Percentiles rank a stretch among this genome's conserved stretches.
Evolutionary conservation across 2,329 filamentous ascomycete species (phyloP).

Genomic region (Thelonectria discophora): DNA sequence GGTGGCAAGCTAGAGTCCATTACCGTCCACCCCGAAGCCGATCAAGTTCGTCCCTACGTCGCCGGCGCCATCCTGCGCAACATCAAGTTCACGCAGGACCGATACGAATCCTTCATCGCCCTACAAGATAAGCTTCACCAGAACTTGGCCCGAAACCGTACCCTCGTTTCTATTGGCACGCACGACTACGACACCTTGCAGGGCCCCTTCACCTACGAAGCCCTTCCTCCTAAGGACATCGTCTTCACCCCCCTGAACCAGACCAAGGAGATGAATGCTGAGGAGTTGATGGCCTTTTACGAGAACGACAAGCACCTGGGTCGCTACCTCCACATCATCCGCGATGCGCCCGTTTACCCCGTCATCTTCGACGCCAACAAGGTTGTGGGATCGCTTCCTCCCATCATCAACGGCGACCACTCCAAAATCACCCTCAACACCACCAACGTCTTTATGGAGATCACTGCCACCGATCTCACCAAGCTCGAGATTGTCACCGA

Average conservation of each 20-base stretch:
- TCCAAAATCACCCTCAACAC: slow-evolving; percentile 95
- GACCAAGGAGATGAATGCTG: slow-evolving; percentile 84
- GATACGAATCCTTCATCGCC: slow-evolving; percentile 97
- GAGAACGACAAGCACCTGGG: slow-evolving; percentile 93
- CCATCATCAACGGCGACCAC: slow-evolving; percentile 97
- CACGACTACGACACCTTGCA: slow-evolving; percentile 94
- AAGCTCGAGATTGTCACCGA: slow-evolving; percentile 96
- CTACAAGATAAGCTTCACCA: slow-evolving; percentile 98
- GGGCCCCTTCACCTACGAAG: slow-evolving; percentile 97
- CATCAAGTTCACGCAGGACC: slow-evolving; percentile 88
- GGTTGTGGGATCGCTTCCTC: slow-evolving; percentile 89
- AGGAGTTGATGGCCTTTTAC: slow-evolving; percentile 93
- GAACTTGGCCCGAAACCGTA: slow-evolving; percentile 92
- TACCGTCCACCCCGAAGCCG: slow-evolving; percentile 78
- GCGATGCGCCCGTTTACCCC: slow-evolving; percentile 91
- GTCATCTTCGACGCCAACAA: slow-evolving; percentile 92
- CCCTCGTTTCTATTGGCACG: slow-evolving; percentile 95
- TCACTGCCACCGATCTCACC: slow-evolving; percentile 93
- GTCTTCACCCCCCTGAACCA: slow-evolving; percentile 92
- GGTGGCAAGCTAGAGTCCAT: slow-evolving; percentile 81
- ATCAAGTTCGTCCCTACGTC: slow-evolving; percentile 84
- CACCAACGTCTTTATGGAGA: slow-evolving; percentile 95
- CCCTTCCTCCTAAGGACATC: slow-evolving; percentile 89
- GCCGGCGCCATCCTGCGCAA: slow-evolving; percentile 89
- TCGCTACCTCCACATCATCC: slow-evolving; percentile 92